These are phyloP conservation scores for Plasmodium chabaudi DNA, from an alignment of 169 alveolate species.

Conservation along the genomic window DNA sequence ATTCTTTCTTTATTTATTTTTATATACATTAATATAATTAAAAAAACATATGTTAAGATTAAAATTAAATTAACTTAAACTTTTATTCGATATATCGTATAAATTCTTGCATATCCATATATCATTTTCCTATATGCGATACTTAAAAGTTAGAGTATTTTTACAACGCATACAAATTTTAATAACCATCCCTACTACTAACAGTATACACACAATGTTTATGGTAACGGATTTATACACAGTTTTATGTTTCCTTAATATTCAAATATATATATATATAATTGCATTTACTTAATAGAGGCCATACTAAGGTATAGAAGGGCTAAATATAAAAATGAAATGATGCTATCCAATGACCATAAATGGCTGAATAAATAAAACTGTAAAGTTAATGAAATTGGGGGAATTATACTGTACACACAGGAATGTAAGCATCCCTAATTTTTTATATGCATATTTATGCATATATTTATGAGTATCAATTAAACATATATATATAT, in stretches of 20 bases:
- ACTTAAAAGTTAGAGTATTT: background rate
- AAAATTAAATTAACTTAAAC: background rate
- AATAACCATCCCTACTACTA: background rate
- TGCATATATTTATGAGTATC: background rate
- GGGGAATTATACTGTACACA: background rate
- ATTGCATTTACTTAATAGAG: too few relatives aligned
- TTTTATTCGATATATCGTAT: slow-evolving; percentile 7
- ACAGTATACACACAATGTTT: too few relatives aligned
- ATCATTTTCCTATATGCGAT: background rate
- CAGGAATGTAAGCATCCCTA: background rate
- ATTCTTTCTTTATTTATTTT: slow-evolving; percentile 4
- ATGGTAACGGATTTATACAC: too few relatives aligned
- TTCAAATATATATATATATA: too few relatives aligned
- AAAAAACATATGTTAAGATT: background rate
- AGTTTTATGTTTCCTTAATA: too few relatives aligned
- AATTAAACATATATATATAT: too few relatives aligned
- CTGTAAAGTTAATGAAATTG: background rate
- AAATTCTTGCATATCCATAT: slow-evolving; percentile 1
- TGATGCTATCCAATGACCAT: too few relatives aligned
- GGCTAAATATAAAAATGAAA: too few relatives aligned
- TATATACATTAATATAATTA: slow-evolving; percentile 12
- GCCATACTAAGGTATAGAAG: too few relatives aligned
- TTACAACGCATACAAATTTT: background rate
- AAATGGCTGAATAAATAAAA: background rate
- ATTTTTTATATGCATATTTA: background rate